These are phyloP conservation scores for Geosmithia flava DNA, from an alignment of 2,329 filamentous ascomycete species.

Conservation along the genomic window DNA sequence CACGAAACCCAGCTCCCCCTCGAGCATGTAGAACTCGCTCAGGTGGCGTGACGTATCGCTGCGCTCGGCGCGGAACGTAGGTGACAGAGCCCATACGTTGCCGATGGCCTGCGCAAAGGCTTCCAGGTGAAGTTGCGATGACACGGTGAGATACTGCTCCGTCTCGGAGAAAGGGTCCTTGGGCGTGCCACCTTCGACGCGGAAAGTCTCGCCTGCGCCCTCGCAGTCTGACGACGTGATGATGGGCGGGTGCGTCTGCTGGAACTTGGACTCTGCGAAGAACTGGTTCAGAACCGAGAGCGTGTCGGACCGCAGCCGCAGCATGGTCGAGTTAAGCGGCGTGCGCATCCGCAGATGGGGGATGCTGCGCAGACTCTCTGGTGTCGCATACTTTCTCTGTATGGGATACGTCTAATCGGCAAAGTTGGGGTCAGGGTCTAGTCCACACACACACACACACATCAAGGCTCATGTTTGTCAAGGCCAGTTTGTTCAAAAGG, in stretches of 20 bases:
- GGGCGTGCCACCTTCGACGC: slow-evolving; percentile 37
- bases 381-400: slow-evolving; percentile 90
- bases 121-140: slow-evolving; percentile 87
- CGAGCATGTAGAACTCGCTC: slow-evolving; percentile 98
- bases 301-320: slow-evolving; percentile 73
- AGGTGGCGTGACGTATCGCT: slow-evolving; percentile 90
- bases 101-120: slow-evolving; percentile 79
- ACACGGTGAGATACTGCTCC: slow-evolving; percentile 93
- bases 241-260: slow-evolving; percentile 83
- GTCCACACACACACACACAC: no score
- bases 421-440: not conserved
- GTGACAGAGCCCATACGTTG: slow-evolving; percentile 87
- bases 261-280: slow-evolving; percentile 58
- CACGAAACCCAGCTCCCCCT: slow-evolving; percentile 77
- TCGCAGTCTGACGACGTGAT: slow-evolving; percentile 97
- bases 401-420: slow-evolving; percentile 66
- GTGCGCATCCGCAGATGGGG: slow-evolving; percentile 79
- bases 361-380: slow-evolving; percentile 77
- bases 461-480: not conserved
- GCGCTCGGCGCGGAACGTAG: slow-evolving; percentile 85
- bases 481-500: not conserved
- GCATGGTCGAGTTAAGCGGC: slow-evolving; percentile 65
- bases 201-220: slow-evolving; percentile 89
- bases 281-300: slow-evolving; percentile 62
- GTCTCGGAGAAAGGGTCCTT: slow-evolving; percentile 57